phyloP scores from a whole-genome alignment of 2,329 filamentous ascomycete genomes.

The Aspergillus chevalieri region DNA sequence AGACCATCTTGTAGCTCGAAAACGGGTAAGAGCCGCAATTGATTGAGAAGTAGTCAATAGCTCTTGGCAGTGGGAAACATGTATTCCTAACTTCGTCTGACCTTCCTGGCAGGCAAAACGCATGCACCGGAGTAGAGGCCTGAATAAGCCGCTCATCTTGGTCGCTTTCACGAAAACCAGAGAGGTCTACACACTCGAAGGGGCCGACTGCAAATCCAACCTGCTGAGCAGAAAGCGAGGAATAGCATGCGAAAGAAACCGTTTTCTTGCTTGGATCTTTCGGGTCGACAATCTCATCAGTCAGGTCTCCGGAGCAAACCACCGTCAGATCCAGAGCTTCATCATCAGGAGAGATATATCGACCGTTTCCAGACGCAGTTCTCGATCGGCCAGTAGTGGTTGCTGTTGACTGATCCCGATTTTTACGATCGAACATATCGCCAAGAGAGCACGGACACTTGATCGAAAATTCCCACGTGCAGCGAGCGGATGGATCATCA shows the following conservation, averaged over 20 bases:
- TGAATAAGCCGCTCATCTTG: constrained; percentile 86
- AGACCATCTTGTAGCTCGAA: constrained; percentile 84
- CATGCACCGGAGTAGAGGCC: constrained; percentile 82
- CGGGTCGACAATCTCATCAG: constrained; percentile 73
- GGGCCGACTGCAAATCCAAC: constrained; percentile 91
- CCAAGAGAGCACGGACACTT: constrained; percentile 80
- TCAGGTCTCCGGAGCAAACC: constrained; percentile 81
- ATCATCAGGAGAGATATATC: constrained; percentile 64
- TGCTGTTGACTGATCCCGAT: constrained; percentile 15
- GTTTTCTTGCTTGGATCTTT: constrained; percentile 77
- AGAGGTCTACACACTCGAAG: constrained; percentile 87
- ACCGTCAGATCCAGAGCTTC: constrained; percentile 83
- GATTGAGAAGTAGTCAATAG: constrained; percentile 85
- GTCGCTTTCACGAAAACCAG: constrained; percentile 81
- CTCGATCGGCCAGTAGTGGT: constrained; percentile 14
- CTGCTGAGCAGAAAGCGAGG: constrained; percentile 75
- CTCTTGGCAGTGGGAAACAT: constrained; percentile 73
- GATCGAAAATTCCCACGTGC: constrained; percentile 82
- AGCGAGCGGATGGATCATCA: constrained; percentile 74
- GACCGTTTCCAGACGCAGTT: constrained; percentile 21
- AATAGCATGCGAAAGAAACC: constrained; percentile 72
- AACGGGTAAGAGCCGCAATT: constrained; percentile 89
- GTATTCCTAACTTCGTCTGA: constrained; percentile 79
- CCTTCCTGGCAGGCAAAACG: constrained; percentile 81
- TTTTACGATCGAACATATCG: constrained; percentile 53